Evolutionary conservation across 345 rosid species (phyloP), one percentile per base, ranked within the genome.

Genomic region (Pugionium cornutum): DNA sequence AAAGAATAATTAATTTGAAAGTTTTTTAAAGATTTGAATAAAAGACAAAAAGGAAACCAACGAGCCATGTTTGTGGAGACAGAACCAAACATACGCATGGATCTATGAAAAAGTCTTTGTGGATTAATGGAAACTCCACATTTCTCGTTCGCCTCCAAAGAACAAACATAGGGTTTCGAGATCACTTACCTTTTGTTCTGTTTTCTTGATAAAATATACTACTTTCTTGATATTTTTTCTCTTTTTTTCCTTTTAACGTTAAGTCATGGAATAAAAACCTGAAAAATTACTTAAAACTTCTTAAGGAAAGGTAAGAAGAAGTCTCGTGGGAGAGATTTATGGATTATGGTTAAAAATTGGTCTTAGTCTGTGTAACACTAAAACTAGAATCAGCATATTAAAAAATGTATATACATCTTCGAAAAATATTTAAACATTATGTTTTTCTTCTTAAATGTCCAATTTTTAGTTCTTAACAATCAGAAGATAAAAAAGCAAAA

Each of bases 81-180:
- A 66, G 53, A 66, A 54, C 72, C 45, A 58, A 73, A 66, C 69
- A 62, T 68, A 55, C 28, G 78, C 75, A 75, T 68, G 52, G 74
- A 50, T 64, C 50, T 57, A 52, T 32, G 69, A 68, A 62, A 54
- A 68, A 29, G 49, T 28, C 29, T 41, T 62, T 46, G 68, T 46
- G 54, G 46, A 48, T 54, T 67, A 74, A 62, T 59, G 58, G 73
- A 74, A 74, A 32, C 56, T 50, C 43, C 65, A 68, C 64, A 48
- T 69, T 51, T 65, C 60, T 75, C 45, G 74, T 58, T 41, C 48
- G 2, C 49, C 58, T 66, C 56, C 29, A 75, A 58, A 69, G 66
- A 75, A 56, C 58, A 64, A 62, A 36, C 65, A 33, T 69, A 52
- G 78, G 75, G 66, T 51, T 75, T 69, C 75, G 78, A 75, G 70